Base-by-base conservation (phyloP, 495 filamentous ascomycete genomes). In the Aspergillus indologenus region DNA sequence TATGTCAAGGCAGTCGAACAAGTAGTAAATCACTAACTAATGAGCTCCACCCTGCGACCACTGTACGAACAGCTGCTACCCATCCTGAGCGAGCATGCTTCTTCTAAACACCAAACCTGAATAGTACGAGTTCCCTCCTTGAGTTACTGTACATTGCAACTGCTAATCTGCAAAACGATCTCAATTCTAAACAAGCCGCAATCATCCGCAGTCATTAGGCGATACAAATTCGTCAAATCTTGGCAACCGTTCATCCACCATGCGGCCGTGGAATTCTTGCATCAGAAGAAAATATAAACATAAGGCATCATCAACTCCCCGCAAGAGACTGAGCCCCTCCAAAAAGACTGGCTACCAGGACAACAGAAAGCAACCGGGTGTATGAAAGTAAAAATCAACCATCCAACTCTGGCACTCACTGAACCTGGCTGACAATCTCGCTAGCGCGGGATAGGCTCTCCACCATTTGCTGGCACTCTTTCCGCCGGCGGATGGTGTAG, bases 381-480 rank as follows among this genome's bases (percentile, higher is more conserved):
- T 63, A 54, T 57, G 54, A 51, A 61, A 59, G 3, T 9, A 45
- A 57, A 54, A 61, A 54, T 31, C 51, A 20, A 48, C 12, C 26
- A 22, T 44, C 46, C 48, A 31, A 66, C 26, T 54, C 48, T 40
- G 19, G 24, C 29, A 55, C 49, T 78, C 82, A 97, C 84, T 97
- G 92, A 59, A 97, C 92, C 73, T 97, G 91, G 71, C 87, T 90
- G 65, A 99, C 94, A 77, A 99, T 98, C 81, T 99, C 95, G 68
- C 84, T 91, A 45, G 94, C 94, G 67, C 87, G 87, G 57, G 81
- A 74, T 60, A 99, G 78, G 45, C 88, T 91, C 75, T 99, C 95
- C 19, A 99, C 94, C 95, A 98, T 98, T 74, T 96, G 91, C 74
- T 93, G 90, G 79, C 95, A 99, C 75, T 99, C 95, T 80, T 99